These are phyloP conservation scores for Eimeria tenella DNA, from an alignment of 169 alveolate species.

Conservation along the genomic window DNA sequence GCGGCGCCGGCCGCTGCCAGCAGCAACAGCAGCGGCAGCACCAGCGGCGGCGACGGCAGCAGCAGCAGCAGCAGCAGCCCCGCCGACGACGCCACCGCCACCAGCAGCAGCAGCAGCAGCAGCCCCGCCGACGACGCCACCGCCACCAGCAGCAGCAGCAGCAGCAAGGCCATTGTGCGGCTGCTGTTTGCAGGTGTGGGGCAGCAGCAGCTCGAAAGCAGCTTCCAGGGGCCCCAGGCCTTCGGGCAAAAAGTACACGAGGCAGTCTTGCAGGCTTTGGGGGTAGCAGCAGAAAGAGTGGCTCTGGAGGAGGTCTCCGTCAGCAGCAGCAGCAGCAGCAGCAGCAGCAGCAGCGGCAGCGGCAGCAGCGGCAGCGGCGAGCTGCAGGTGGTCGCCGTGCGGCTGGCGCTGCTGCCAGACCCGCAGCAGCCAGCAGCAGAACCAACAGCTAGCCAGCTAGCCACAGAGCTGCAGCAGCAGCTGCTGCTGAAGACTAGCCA, in stretches of 20 bases:
- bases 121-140: not conserved
- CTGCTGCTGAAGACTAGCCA: not conserved
- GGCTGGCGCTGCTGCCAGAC: not conserved
- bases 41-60: not conserved
- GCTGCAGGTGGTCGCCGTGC: not conserved
- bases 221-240: conserved; percentile 4
- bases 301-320: conserved; percentile 3
- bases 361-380: not conserved
- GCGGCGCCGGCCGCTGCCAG: not conserved
- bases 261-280: conserved; percentile 33
- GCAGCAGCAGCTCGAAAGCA: not conserved
- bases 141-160: conserved; percentile 5
- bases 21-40: not conserved
- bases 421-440: not conserved
- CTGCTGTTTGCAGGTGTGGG: conserved; percentile 35
- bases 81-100: not conserved
- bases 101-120: not conserved
- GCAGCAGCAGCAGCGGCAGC: not conserved
- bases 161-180: conserved; percentile 1
- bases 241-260: conserved; percentile 22
- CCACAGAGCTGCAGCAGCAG: conserved; percentile 5
- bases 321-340: not conserved
- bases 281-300: not conserved
- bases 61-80: not conserved
- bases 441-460: conserved; percentile 12